Evolutionary conservation across 805 yeast genomes (phyloP), one percentile per base, ranked within the genome.

Genomic region (Saccharomycopsis sp.): DNA sequence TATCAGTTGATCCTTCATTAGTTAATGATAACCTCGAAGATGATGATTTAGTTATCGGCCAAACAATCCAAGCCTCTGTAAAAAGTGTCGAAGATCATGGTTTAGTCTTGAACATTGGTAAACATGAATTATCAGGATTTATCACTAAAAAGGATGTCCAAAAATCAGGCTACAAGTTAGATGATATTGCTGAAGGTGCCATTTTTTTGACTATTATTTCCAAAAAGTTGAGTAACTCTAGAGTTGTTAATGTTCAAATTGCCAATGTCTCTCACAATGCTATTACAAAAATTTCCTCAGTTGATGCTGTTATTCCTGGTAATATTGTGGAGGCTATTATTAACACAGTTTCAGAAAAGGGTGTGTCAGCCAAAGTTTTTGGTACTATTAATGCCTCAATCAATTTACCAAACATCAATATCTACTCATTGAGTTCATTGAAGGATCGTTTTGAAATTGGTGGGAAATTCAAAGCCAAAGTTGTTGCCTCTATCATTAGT

Each of bases 1-100:
- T 88, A 29, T 67, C 83, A 8, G 66, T 83, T 32, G 92, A 83
- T 53, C 95, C 96, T 5, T 67, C 72, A 36, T 62, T 63, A 32
- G 85, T 82, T 10, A 92, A 92, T 54, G 64, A 67, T 17, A 45
- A 62, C 12, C 61, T 87, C 42, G 69, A 64, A 6, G 71, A 65
- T 3, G 87, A 79, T 34, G 96, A 87, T 55, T 59, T 83, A 36
- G 60, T 64, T 4, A 52, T 66, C 21, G 86, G 85, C 33, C 66
- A 72, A 44, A 55, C 80, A 3, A 55, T 92, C 2, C 98, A 92
- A 60, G 88, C 77, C 19, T 67, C 84, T 2, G 76, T 92, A 18
- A 70, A 67, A 46, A 79, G 94, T 35, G 61, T 84, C 19, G 97
- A 92, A 67, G 99, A 92, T 57, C 96, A 86, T 57, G 98, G 98